Evolutionary conservation across 106 monocot genomes (phyloP).

Genomic region (Triglochin maritima): DNA sequence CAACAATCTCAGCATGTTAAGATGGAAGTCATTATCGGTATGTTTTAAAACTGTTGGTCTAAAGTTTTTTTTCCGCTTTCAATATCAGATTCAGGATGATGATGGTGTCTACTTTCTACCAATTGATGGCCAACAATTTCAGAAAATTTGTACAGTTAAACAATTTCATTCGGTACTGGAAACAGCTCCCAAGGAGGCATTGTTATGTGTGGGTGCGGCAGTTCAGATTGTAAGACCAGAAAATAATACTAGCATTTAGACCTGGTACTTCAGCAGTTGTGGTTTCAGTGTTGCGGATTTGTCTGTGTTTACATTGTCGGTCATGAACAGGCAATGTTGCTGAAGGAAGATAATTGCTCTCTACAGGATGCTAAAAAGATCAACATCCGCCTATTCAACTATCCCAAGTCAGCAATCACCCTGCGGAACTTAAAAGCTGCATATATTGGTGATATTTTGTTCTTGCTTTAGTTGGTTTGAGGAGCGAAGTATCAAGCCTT

Average conservation of each 20-base stretch:
- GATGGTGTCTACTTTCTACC: conserved; percentile 50
- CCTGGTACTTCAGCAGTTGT: conserved; percentile 2
- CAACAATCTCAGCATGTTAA: no score
- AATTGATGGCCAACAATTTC: conserved; percentile 53
- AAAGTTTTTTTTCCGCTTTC: no score
- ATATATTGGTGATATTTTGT: conserved; percentile 53
- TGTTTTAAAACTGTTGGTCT: no score
- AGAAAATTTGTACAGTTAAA: conserved; percentile 35
- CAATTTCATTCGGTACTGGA: conserved; percentile 43
- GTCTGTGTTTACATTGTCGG: background rate
- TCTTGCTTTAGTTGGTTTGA: background rate
- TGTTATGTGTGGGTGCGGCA: conserved; percentile 78
- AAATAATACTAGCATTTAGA: background rate
- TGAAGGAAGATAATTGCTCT: conserved; percentile 22
- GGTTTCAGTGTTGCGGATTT: no score
- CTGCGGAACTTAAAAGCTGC: conserved; percentile 93
- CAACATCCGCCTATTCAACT: conserved; percentile 73
- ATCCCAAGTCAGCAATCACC: conserved; percentile 52
- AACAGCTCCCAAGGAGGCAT: conserved; percentile 67
- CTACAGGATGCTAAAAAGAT: conserved; percentile 51
- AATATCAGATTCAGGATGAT: conserved; percentile 63
- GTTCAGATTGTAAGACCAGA: conserved; percentile 43
- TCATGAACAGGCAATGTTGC: conserved; percentile 34
- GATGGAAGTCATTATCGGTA: no score
- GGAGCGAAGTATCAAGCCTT: background rate